These are phyloP conservation scores for Micractinium conductrix DNA, from an alignment of 139 green algal species.

Conservation along the genomic window DNA sequence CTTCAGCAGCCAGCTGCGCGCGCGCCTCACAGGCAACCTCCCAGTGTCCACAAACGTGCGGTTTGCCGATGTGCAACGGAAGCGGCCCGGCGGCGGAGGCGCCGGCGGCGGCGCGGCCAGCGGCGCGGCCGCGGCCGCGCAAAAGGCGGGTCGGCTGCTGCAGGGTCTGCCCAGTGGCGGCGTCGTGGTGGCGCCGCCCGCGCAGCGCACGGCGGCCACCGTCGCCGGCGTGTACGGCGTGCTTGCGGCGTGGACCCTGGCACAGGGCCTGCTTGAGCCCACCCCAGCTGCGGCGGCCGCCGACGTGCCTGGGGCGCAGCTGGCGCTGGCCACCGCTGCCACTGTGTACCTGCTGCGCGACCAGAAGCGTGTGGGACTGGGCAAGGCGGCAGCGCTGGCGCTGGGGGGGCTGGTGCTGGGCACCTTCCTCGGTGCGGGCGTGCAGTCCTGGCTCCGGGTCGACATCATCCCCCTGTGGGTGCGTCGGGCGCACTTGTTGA, in stretches of 20 bases:
- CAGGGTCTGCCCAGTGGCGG: conserved; percentile 33
- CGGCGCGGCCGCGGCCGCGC: neutral
- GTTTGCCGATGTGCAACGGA: conserved; percentile 58
- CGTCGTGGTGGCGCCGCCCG: neutral
- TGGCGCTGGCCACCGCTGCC: conserved; percentile 74
- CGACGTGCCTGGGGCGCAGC: conserved; percentile 79
- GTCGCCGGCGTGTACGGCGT: conserved; percentile 9
- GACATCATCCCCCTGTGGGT: conserved; percentile 87
- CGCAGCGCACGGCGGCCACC: neutral
- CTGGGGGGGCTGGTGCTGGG: conserved; percentile 68
- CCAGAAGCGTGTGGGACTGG: conserved; percentile 72
- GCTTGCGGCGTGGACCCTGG: conserved; percentile 56
- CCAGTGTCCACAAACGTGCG: conserved; percentile 44
- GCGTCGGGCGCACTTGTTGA: too few relatives aligned
- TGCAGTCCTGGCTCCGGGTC: conserved; percentile 85
- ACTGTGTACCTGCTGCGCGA: conserved; percentile 82
- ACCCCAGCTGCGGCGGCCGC: conserved; percentile 47
- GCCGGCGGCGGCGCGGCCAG: neutral
- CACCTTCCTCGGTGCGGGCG: conserved; percentile 66
- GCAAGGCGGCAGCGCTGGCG: conserved; percentile 61
- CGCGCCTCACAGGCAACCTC: conserved; percentile 62
- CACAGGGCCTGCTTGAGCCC: conserved; percentile 58
- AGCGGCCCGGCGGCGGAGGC: neutral
- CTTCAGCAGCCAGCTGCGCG: conserved; percentile 39
- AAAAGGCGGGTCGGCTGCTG: conserved; percentile 34